Evolutionary conservation across 1,284 basidiomycete genomes (phyloP).

Genomic region (Veloporphyrellus conicus): DNA sequence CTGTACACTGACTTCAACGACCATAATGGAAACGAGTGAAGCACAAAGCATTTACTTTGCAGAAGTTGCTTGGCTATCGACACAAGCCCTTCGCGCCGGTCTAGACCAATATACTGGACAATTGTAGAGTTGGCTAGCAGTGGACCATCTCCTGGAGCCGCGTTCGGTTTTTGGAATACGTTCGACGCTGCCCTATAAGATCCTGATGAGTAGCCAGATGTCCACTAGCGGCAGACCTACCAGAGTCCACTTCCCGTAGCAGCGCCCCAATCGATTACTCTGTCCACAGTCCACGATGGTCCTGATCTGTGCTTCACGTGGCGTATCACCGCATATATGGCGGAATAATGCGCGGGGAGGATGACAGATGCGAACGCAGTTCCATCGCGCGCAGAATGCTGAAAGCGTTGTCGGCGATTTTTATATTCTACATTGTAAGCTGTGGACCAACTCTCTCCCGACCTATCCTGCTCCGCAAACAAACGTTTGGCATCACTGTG

Average conservation of each 20-base stretch:
- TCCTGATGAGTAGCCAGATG: constrained; percentile 12
- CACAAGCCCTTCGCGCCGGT: constrained; percentile 66
- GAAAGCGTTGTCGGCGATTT: constrained; percentile 50
- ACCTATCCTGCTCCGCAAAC: constrained; percentile 42
- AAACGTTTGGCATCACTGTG: constrained; percentile 68
- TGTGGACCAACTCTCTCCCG: constrained; percentile 47
- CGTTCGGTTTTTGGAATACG: constrained; percentile 49
- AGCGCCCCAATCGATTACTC: constrained; percentile 71
- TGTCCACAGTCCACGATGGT: constrained; percentile 51
- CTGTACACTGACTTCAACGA: constrained; percentile 34
- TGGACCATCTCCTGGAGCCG: constrained; percentile 30
- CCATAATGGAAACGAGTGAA: constrained; percentile 5
- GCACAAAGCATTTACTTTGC: constrained; percentile 39
- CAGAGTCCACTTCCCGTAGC: constrained; percentile 73
- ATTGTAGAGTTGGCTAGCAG: constrained; percentile 49
- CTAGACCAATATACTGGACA: constrained; percentile 60
- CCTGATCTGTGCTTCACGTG: constrained; percentile 62
- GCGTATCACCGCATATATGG: constrained; percentile 60
- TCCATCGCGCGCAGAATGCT: constrained; percentile 63
- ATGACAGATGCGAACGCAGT: constrained; percentile 72
- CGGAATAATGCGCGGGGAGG: constrained; percentile 73
- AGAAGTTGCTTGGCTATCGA: constrained; percentile 62
- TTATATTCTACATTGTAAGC: constrained; percentile 56
- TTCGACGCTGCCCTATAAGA: constrained; percentile 57
- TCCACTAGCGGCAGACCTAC: constrained; percentile 37